Base-by-base conservation (phyloP, 2,329 filamentous ascomycete genomes). In the Colletotrichum falcatum region DNA sequence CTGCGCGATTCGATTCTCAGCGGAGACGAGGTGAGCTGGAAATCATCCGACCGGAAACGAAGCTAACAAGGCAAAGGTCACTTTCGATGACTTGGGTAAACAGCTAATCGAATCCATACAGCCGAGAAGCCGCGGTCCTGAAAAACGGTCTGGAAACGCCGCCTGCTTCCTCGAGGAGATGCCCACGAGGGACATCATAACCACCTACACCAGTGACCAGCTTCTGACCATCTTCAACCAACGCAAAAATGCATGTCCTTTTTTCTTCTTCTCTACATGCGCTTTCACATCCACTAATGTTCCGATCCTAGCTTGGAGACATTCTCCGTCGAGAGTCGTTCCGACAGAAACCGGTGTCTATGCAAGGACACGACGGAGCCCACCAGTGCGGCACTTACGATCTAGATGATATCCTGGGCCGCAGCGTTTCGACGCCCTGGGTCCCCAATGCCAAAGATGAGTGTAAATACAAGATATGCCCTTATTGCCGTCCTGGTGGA, bases 391-490 rank as follows among this genome's bases (percentile, higher is more conserved):
- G 30, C 26, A 58, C 58, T 30, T 55, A 55, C 44, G 51, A 56
- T 2, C 33, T 67, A 35, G 67, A 53, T 12, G 63, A 61, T 11
- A 58, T 53, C 16, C 54, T 70, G 16, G 58, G 46, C n/a, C 42
- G 60, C 11, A 59, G 26, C 23, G 28, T 48, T 30, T 74, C 74
- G 48, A 78, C 77, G 63, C 79, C 81, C 18, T 86, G 83, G 83
- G 73, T 83, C 7, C 78, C 80, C 23, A 71, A 71, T 46, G 71
- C 76, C 26, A 74, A 75, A 0, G 74, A 81, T 0, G 85, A 88
- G 75, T 90, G 88, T 70, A 81, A 83, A 53, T 85, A 82, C 77
- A 87, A 81, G 70, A 80, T 83, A 51, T 90, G 88, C 71, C 81
- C 83, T 4, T 70, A 67, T 8, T 90, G 88, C 72, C 84, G 86